Base-by-base conservation (phyloP, 2,329 filamentous ascomycete species). In the Gyromitra esculenta region DNA sequence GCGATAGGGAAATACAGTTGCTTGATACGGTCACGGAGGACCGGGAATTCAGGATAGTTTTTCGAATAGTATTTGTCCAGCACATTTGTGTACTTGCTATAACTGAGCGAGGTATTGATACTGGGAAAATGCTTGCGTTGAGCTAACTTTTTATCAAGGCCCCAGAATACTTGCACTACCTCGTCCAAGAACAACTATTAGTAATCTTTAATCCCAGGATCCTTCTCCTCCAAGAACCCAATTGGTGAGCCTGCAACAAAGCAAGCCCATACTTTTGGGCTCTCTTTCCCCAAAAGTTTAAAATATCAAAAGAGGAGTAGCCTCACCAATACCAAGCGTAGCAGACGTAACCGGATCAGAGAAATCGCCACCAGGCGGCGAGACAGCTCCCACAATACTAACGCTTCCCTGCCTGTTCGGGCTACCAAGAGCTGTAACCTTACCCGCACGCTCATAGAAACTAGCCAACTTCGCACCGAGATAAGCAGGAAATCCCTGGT, bases 61-160 rank as follows among this genome's bases (percentile, higher is more conserved):
- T 97, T 93, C 84, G 95, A 91, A 86, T 99, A 99, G 87, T 89
- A 98, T 84, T 92, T 94, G 86, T 98, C 94, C 68, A 99, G 89
- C 54, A 92, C 88, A 77, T 84, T 90, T 59, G 91, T 96, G 87
- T 99, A 99, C 87, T 99, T 99, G 88, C 91, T 95, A 89, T 99
- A 99, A 80, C 93, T 97, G 80, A 93, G 87, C 21, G 90, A 90
- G 7, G 96, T 98, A 87, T 99, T 99, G 87, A 99, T 94, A 41
- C 94, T 97, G 5, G 96, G 96, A 88, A 99, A 99, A 85, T 99
- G 96, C 87, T 99, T 99, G 82, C 96, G 91, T 86, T 98, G 96
- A 25, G 96, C 96, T 77, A 99, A 91, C 88, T 98, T 98, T 91
- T 99, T 98, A 88, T 99, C 96, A 65, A 98, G 89, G 88, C 96